phyloP scores from a whole-genome alignment of 23 red algal species.

The Gracilariopsis chorda region DNA sequence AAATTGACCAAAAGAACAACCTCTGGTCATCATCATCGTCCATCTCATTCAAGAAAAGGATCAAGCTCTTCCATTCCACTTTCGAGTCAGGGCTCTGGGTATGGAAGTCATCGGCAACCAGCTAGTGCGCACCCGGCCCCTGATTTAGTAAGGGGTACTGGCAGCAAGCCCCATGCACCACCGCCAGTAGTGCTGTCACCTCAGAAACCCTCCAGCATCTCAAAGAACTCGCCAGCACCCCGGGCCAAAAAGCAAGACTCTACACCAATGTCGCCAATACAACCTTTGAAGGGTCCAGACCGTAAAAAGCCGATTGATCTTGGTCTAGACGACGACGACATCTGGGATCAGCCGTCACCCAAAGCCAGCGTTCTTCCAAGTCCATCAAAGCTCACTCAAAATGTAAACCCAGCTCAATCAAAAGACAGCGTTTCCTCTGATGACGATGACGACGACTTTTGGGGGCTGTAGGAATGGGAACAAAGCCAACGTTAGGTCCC shows the following conservation, averaged over 20 bases:
- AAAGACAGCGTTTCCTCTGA: slow-evolving; percentile 50
- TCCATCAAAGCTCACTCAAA: background rate
- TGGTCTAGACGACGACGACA: slow-evolving; percentile 48
- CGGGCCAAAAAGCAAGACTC: background rate
- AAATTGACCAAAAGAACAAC: background rate
- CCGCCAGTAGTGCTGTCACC: background rate
- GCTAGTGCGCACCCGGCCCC: background rate
- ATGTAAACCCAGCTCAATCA: background rate
- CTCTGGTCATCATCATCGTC: no score
- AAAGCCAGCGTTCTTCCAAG: slow-evolving; percentile 27
- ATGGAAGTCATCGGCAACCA: background rate
- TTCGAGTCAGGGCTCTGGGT: background rate
- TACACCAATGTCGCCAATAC: background rate
- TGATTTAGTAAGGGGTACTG: background rate
- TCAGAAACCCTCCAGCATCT: background rate
- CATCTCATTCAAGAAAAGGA: background rate
- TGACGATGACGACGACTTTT: slow-evolving; percentile 63
- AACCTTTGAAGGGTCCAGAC: background rate
- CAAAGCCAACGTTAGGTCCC: slow-evolving; percentile 46
- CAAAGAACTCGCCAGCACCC: background rate
- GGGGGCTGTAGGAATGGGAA: slow-evolving; percentile 49
- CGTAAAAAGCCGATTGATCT: slow-evolving; percentile 8
- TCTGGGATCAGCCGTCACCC: slow-evolving; percentile 64
- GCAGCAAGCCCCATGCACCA: no score
- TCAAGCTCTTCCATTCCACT: slow-evolving; percentile 12